phyloP scores from a whole-genome alignment of 2,329 filamentous ascomycete species.

The Aspergillus ustus region DNA sequence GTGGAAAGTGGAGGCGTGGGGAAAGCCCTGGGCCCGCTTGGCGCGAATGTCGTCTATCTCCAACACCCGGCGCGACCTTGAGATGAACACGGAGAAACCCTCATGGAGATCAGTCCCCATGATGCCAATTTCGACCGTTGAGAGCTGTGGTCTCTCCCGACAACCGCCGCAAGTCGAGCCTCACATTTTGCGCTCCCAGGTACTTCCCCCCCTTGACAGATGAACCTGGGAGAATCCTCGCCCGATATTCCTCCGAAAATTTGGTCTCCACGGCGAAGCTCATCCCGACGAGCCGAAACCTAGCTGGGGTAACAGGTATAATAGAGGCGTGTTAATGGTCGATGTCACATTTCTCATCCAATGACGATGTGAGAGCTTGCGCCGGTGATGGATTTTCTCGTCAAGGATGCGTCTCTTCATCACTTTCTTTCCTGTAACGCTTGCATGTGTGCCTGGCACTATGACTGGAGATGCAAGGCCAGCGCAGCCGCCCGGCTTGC shows the following conservation, averaged over 20 bases:
- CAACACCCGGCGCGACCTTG: background rate
- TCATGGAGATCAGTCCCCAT: background rate
- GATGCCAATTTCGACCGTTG: background rate
- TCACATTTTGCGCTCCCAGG: background rate
- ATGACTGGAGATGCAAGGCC: background rate
- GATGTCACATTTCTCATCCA: conserved; percentile 6
- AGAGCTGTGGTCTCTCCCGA: background rate
- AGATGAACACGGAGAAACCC: conserved; percentile 1
- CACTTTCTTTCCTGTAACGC: background rate
- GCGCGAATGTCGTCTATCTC: conserved; percentile 9
- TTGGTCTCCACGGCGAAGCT: conserved; percentile 9
- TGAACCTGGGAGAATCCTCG: background rate
- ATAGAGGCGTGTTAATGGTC: conserved; percentile 3
- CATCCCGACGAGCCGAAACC: conserved; percentile 10
- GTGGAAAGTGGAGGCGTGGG: conserved; percentile 27
- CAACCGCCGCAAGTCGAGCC: background rate
- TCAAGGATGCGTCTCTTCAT: background rate
- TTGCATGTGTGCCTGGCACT: conserved; percentile 6
- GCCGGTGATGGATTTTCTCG: conserved; percentile 5
- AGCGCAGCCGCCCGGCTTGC: background rate
- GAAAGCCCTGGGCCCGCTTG: conserved; percentile 16
- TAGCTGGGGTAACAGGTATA: background rate
- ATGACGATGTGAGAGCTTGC: conserved; percentile 1
- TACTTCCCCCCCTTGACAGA: no score
- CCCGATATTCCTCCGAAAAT: background rate